Evolutionary conservation across 495 filamentous ascomycete genomes (phyloP), one percentile per base, ranked within the genome.

Genomic region (Aspergillus panamensis): DNA sequence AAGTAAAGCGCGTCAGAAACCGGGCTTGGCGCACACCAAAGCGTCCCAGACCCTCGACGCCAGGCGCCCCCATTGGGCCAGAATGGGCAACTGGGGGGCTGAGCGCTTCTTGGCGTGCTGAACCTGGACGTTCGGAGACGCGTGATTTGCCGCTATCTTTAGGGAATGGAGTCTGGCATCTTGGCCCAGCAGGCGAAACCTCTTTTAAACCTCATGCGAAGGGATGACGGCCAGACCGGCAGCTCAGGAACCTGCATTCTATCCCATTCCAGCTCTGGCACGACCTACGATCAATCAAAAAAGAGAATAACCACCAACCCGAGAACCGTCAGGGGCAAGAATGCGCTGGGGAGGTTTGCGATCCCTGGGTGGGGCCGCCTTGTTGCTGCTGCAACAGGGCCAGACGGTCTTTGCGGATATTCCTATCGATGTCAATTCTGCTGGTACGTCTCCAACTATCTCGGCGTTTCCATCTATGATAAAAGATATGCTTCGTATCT

Each of bases 61-160:
- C 4, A 8, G 4, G 0, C 1, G 1, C 42, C 37, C 53, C 43
- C 44, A 55, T 48, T 55, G 53, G 53, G 6, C 29, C 8, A 39
- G 42, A 1, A 39, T 3, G 8, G 16, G 8, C 7, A 10, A 35
- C 13, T 13, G 19, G 21, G 56, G 48, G 56, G 56, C 47, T 52
- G 56, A 52, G 42, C n/a, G 13, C 25, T 10, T 1, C 56, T 58
- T 58, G 56, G 56, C 56, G 12, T 12, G 25, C 55, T 44, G 35
- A 48, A 35, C 55, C 19, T 37, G 25, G 5, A 25, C 6, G 10
- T 6, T 16, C 48, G n/a, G 33, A 17, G 47, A 48, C 42, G 48
- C 31, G 56, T 58, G 56, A 58, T 58, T 58, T 58, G 56, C 49
- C 10, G 56, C 56, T 58, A 58, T 57, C 21, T 58, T 58, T 58